A percentile compares a stretch with the other conserved stretches of the same genome.
phyloP scores from a whole-genome alignment of 2,329 filamentous ascomycete genomes.

The Mariannaea sp. region DNA sequence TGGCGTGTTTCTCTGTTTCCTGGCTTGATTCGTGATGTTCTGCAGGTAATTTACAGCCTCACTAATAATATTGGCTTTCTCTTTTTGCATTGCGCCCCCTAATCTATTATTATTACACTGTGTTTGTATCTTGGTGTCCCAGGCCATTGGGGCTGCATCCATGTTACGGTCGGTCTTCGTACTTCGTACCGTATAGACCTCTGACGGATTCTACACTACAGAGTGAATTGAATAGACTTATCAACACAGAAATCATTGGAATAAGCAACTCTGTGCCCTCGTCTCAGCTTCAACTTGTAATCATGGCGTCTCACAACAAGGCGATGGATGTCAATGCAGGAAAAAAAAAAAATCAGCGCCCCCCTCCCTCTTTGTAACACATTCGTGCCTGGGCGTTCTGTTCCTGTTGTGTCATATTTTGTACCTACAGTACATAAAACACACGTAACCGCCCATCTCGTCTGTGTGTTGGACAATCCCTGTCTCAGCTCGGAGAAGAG shows the following conservation, averaged over 20 bases:
- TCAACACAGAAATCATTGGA: not conserved
- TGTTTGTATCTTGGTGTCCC: not conserved
- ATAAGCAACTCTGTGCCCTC: too few relatives aligned
- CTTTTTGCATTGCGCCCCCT: too few relatives aligned
- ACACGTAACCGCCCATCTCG: too few relatives aligned
- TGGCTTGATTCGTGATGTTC: slow-evolving; percentile 4
- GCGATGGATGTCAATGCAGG: not conserved
- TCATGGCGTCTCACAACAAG: not conserved
- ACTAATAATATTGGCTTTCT: too few relatives aligned
- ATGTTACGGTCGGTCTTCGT: not conserved
- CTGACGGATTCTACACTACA: not conserved
- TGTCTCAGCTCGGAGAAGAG: not conserved
- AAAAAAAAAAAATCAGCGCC: not conserved
- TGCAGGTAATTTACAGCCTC: too few relatives aligned
- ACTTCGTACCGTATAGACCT: not conserved
- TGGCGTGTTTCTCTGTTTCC: not conserved
- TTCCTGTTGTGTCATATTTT: too few relatives aligned
- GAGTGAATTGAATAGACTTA: not conserved
- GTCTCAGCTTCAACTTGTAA: too few relatives aligned
- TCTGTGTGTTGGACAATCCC: slow-evolving; percentile 2
- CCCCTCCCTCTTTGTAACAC: not conserved
- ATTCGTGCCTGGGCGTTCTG: too few relatives aligned
- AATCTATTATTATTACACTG: slow-evolving; percentile 11
- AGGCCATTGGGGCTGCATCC: not conserved
- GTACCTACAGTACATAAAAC: too few relatives aligned